A percentile compares a stretch with the other conserved stretches of the same genome.
phyloP scores from a whole-genome alignment of 352 stramenopile species.

The Pythium folliculosum region DNA sequence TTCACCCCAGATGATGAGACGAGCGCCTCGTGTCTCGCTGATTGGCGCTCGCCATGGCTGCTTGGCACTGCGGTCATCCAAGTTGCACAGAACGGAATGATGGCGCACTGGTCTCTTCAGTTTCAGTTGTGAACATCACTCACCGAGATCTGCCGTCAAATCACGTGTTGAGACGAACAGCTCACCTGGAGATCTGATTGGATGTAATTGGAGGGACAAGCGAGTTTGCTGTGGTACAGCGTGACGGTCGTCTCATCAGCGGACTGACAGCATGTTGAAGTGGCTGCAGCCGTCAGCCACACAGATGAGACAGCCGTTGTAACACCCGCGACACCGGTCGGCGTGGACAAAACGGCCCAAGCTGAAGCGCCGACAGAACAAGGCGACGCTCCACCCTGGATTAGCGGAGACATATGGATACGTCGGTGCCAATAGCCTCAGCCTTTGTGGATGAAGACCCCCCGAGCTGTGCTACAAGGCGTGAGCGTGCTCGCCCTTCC shows the following conservation, averaged over 20 bases:
- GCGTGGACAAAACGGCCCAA: not conserved
- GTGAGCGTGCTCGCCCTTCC: too few species aligned
- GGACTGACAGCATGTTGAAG: not conserved
- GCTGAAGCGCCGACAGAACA: too few species aligned
- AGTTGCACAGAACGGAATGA: not conserved
- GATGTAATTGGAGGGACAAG: not conserved
- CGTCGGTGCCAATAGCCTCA: not conserved
- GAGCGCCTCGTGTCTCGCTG: not conserved
- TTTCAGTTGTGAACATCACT: not conserved
- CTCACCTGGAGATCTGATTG: not conserved
- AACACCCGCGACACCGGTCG: not conserved
- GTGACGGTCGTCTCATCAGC: not conserved
- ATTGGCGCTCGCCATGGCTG: not conserved
- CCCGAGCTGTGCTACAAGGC: too few species aligned
- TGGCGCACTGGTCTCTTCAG: not conserved
- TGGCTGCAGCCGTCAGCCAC: constrained; percentile 14
- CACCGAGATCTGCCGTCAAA: not conserved
- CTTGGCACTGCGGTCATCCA: not conserved
- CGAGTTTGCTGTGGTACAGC: not conserved
- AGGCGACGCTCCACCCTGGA: too few species aligned
- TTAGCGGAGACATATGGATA: too few species aligned
- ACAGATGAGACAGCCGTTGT: constrained; percentile 6
- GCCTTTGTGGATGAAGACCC: too few species aligned
- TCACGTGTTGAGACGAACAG: constrained; percentile 7
- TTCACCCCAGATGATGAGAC: constrained; percentile 4